phyloP scores from a whole-genome alignment of 208 protist species.

The Phytomonas francai region DNA sequence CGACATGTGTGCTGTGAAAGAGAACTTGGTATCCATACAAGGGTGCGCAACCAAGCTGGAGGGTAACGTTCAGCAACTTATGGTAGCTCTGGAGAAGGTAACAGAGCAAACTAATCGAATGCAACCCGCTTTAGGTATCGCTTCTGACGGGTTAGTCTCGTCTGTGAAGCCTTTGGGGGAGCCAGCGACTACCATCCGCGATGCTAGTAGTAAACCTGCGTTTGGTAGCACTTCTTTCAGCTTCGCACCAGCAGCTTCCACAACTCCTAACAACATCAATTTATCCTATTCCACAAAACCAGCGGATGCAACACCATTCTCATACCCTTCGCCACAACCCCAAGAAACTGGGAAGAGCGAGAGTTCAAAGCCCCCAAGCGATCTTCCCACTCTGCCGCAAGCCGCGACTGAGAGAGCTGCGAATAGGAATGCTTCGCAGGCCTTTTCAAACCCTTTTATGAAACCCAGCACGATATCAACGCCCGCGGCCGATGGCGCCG shows the following conservation, averaged over 20 bases:
- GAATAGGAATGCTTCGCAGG: too few species aligned
- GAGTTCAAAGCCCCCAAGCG: too few species aligned
- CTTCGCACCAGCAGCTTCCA: not conserved
- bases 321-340: too few species aligned
- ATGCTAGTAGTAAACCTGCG: not conserved
- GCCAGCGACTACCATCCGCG: not conserved
- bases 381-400: too few species aligned
- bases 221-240: not conserved
- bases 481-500: too few species aligned
- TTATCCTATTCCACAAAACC: not conserved
- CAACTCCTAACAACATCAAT: not conserved
- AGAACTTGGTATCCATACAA: not conserved
- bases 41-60: not conserved
- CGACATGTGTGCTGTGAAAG: not conserved
- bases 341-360: too few species aligned
- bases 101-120: not conserved
- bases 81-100: not conserved
- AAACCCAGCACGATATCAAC: too few species aligned
- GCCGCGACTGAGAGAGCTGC: too few species aligned
- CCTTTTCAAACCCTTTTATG: too few species aligned
- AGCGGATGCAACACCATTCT: not conserved
- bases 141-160: not conserved
- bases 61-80: not conserved
- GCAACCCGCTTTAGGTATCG: not conserved
- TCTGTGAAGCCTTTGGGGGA: not conserved